Percentiles rank a stretch among this genome's conserved stretches.
These are phyloP conservation scores for Oxalis stricta DNA, from an alignment of 441 rosid species.

Conservation along the genomic window DNA sequence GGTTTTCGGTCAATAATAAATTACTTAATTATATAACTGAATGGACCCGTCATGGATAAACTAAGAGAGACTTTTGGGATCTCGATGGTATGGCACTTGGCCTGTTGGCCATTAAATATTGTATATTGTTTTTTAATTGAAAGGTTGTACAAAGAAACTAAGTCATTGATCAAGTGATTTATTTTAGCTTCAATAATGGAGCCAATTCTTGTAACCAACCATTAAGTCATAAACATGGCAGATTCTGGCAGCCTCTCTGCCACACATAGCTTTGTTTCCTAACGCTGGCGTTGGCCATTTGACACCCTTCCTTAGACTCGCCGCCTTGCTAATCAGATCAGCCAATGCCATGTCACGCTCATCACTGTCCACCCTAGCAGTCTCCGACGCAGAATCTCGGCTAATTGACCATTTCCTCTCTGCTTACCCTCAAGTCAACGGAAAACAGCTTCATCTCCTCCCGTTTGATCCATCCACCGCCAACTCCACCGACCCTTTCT, in stretches of 20 bases:
- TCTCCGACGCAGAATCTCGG: slow-evolving; percentile 19
- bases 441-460: slow-evolving; percentile 12
- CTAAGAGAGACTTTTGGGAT: too few relatives aligned
- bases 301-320: slow-evolving; percentile 20
- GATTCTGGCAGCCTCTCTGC: not conserved
- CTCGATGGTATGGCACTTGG: too few relatives aligned
- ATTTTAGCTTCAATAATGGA: too few relatives aligned
- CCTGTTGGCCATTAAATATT: too few relatives aligned
- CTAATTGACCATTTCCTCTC: slow-evolving; percentile 17
- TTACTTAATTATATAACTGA: too few relatives aligned
- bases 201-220: too few relatives aligned
- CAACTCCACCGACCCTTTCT: slow-evolving; percentile 19
- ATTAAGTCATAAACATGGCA: slow-evolving; percentile 1
- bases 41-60: too few relatives aligned
- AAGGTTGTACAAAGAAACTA: too few relatives aligned
- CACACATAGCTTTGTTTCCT: slow-evolving; percentile 18
- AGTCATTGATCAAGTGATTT: too few relatives aligned
- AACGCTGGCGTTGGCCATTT: slow-evolving; percentile 23
- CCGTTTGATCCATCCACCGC: slow-evolving; percentile 6
- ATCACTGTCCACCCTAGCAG: slow-evolving; percentile 17
- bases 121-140: too few relatives aligned
- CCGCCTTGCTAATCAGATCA: slow-evolving; percentile 11
- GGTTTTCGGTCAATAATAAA: too few relatives aligned
- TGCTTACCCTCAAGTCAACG: slow-evolving; percentile 15
- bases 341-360: slow-evolving; percentile 16